Base-by-base conservation (phyloP, 345 rosid species). In the Anacardium occidentale region DNA sequence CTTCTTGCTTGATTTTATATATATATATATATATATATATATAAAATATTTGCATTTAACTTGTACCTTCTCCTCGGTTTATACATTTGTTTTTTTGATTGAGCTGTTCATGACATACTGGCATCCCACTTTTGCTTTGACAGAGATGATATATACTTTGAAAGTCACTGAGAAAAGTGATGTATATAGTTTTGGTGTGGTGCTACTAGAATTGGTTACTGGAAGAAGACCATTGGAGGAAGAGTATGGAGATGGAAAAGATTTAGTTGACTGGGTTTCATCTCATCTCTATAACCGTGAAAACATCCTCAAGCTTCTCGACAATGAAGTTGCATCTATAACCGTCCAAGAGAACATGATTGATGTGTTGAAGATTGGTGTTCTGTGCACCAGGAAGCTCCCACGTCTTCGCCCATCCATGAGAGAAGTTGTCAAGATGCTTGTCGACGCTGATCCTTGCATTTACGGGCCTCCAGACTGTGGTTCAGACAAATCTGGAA, bases 141-240 rank as follows among this genome's bases (percentile, higher is more conserved):
- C 77, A 94, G 98, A 94, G 86, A 80, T 90, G 60, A 98, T 97
- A 60, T 94, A 94, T 65, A 78, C 92, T 10, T 77, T 72, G 26
- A 88, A 90, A 66, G 90, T 86, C 0, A 89, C 86, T 0, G 91
- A 87, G 68, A 94, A 90, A 83, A 90, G 88, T 37, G 98, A 94
- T 7, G 97, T 92, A 8, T 90, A 89, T 72, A 92, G 98, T 70
- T 92, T 87, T 10, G 98, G 98, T 0, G 92, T 94, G 32, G 98
- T 94, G 69, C 89, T 94, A 32, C 81, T 90, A 40, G 97, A 94
- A 72, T 53, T 94, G 24, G 79, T 82, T 2, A 90, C 91, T 0
- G 88, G 97, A 37, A 83, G 80, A 68, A 80, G 72, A 54, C 85
- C 98, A 0, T 56, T 88, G 10, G 98, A 92, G 75, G 95, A 89